A percentile compares a stretch with the other conserved stretches of the same genome.
Conservation (phyloP, 768 basidiomycete species). For the Coprinopsis strossmayeri region DNA sequence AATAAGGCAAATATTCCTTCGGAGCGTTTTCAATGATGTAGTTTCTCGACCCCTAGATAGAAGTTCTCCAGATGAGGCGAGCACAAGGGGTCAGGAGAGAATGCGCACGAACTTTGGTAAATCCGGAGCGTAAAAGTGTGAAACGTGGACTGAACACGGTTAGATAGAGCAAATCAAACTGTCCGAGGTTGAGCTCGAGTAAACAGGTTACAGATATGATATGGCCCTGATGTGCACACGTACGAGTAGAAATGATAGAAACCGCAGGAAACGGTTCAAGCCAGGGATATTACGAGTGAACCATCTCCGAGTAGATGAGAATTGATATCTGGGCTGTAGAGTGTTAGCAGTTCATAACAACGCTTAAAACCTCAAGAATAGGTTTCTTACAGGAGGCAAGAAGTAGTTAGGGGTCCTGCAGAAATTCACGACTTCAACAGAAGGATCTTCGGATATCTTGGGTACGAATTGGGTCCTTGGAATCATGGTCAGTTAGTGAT, state of each 20-base stretch:
- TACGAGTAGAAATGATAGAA: background rate
- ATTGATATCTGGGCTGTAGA: background rate
- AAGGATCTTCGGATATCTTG: conserved; percentile 32
- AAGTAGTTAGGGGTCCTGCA: conserved; percentile 45
- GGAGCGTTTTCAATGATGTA: background rate
- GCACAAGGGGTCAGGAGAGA: no score
- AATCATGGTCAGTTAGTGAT: no score
- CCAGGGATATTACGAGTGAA: background rate
- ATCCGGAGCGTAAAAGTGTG: background rate
- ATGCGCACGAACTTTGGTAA: no score
- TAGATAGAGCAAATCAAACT: background rate
- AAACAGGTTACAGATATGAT: no score
- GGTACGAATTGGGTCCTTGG: conserved; percentile 40
- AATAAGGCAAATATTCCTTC: background rate
- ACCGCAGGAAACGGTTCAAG: background rate
- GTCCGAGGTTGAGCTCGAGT: no score
- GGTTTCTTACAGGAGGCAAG: conserved; percentile 32
- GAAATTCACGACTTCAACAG: conserved; percentile 39
- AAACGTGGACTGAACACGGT: background rate
- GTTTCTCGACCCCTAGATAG: no score
- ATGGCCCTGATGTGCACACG: no score
- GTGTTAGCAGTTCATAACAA: no score
- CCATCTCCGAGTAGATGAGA: background rate
- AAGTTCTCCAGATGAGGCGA: no score
- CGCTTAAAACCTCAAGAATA: no score